Conservation (phyloP, 1,284 basidiomycete species). For the Malassezia psittaci region DNA sequence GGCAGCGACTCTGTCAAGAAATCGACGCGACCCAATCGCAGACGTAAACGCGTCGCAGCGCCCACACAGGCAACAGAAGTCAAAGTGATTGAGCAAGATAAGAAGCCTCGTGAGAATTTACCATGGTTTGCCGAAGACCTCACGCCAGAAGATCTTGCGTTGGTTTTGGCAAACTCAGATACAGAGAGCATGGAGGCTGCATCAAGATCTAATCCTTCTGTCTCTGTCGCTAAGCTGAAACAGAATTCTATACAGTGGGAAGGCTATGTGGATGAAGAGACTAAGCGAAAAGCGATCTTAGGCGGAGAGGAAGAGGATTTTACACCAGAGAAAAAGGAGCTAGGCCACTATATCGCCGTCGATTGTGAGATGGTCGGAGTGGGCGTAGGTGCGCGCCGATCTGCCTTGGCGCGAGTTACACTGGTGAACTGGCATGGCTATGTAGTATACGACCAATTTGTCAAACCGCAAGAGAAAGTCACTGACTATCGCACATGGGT, state of each 20-base stretch:
- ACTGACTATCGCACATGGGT: conserved; percentile 88
- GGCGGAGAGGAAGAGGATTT: conserved; percentile 22
- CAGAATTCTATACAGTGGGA: conserved; percentile 23
- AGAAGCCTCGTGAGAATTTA: not conserved
- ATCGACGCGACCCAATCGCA: not conserved
- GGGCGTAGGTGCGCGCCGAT: conserved; percentile 67
- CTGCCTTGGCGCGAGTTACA: conserved; percentile 77
- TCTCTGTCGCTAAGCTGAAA: not conserved
- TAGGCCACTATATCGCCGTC: conserved; percentile 60
- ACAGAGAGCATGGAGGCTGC: not conserved
- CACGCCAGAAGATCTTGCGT: conserved; percentile 31
- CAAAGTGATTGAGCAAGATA: not conserved
- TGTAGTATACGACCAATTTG: conserved; percentile 72
- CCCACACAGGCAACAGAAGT: too few species aligned
- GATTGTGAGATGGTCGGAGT: conserved; percentile 99
- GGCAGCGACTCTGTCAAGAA: not conserved
- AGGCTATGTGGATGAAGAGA: conserved; percentile 23
- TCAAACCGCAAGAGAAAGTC: conserved; percentile 74
- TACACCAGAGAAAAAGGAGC: conserved; percentile 22
- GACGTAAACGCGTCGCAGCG: too few species aligned
- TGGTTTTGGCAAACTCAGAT: conserved; percentile 19
- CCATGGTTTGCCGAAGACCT: conserved; percentile 46
- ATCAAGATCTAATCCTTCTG: not conserved
- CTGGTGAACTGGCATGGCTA: conserved; percentile 82
- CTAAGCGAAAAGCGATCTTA: conserved; percentile 30